Base-by-base conservation (phyloP, 768 basidiomycete genomes). In the Strobilomyces confusus region DNA sequence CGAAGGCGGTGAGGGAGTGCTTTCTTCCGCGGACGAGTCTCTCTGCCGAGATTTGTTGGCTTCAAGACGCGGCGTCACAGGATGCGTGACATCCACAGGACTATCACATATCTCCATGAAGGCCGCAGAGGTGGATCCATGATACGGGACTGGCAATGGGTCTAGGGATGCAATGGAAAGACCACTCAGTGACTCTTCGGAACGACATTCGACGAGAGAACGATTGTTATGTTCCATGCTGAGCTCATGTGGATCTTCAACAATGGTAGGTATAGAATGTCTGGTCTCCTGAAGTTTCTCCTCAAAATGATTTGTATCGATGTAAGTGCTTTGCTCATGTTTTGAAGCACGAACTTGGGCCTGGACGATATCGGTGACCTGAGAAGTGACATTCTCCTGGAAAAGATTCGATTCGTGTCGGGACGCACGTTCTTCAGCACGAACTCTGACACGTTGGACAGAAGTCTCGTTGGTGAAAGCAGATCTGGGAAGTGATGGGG, bases 71-170 rank as follows among this genome's bases (percentile, higher is more conserved):
- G n/a, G n/a, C 9, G 29, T 29, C 29, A 29, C 65, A 37, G 51
- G 43, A 40, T 14, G 49, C n/a, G 47, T 45, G 4, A 8, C 49
- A 26, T 68, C 66, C 32, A 69, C 57, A 20, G 68, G 69, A 42
- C 68, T 71, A n/a, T 72, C 66, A 25, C 69, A 68, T 29, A 72
- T 66, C 22, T 64, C 68, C 64, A 63, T 57, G 44, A 69, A 69
- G 36, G 51, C 17, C 14, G 59, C 54, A 20, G 69, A 69, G 13
- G 64, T 69, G 32, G 69, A 69, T 38, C 69, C 69, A 38, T 77
- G 76, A 53, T 73, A 77, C 8, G 77, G 77, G 29, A 77, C 69
- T n/a, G 77, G 77, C 46, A 79, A 51, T 30, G 77, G 77, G 36
- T 72, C 77, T 23, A 73, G 73, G 14, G 77, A 78, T 47, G 63